Conservation (phyloP, 257 asterid genomes). For the Fraxinus excelsior region DNA sequence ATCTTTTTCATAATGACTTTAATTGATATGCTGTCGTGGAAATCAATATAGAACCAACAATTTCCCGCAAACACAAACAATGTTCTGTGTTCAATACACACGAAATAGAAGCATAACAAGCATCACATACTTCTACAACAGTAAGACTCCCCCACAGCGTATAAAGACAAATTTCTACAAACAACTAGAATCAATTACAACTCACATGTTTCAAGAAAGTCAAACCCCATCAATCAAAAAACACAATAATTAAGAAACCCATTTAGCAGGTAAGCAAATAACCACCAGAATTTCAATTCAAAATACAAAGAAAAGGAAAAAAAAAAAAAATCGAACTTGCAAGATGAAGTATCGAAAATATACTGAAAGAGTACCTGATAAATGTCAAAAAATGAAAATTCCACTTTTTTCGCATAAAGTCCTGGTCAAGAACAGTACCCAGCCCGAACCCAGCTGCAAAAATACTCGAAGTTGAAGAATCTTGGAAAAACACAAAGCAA, state of each 20-base stretch:
- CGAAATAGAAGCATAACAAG: conserved; percentile 11
- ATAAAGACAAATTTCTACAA: conserved; percentile 11
- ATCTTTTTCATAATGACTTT: conserved; percentile 9
- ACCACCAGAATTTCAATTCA: conserved; percentile 5
- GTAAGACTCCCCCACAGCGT: conserved; percentile 4
- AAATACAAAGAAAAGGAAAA: neutral
- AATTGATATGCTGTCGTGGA: neutral
- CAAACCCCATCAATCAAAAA: conserved; percentile 19
- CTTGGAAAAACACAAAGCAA: conserved; percentile 1
- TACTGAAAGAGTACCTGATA: conserved; percentile 30
- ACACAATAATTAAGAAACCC: neutral
- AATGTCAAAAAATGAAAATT: conserved; percentile 7
- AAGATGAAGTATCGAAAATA: neutral
- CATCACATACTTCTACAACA: conserved; percentile 10
- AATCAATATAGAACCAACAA: neutral
- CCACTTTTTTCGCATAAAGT: conserved; percentile 30
- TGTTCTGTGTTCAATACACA: neutral
- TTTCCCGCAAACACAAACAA: conserved; percentile 16
- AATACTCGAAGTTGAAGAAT: conserved; percentile 26
- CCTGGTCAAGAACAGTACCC: conserved; percentile 26
- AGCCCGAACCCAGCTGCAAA: conserved; percentile 23
- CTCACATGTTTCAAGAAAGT: conserved; percentile 17
- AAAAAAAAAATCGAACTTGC: conserved; percentile 9
- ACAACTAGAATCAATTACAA: conserved; percentile 1
- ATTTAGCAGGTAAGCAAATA: neutral